Evolutionary conservation across 768 basidiomycete species (phyloP).

Genomic region (Coprinopsis marcescibilis): DNA sequence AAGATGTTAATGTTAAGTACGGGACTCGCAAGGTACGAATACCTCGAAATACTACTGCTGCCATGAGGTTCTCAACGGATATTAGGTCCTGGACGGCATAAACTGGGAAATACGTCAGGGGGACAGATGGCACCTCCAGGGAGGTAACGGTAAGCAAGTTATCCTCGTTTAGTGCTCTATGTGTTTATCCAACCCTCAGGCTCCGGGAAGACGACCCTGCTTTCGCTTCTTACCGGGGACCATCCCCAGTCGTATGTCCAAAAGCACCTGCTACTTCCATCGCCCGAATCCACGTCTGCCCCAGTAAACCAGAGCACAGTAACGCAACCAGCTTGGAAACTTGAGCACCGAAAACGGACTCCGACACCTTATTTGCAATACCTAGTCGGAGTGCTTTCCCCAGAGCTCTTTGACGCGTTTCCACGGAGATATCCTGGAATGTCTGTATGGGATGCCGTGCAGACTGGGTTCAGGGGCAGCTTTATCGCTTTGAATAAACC

Average conservation of each 20-base stretch:
- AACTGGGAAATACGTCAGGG: slow-evolving; percentile 80
- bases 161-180: neutral
- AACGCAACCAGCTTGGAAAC: slow-evolving; percentile 30
- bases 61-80: too few species aligned
- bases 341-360: slow-evolving; percentile 52
- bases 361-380: slow-evolving; percentile 64
- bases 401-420: slow-evolving; percentile 89
- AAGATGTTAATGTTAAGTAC: slow-evolving; percentile 68
- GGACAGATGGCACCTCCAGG: slow-evolving; percentile 87
- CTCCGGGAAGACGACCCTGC: slow-evolving; percentile 91
- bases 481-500: slow-evolving; percentile 54
- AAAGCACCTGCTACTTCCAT: slow-evolving; percentile 30
- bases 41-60: too few species aligned
- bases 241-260: slow-evolving; percentile 94
- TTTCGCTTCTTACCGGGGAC: slow-evolving; percentile 87
- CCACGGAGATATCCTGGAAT: slow-evolving; percentile 60
- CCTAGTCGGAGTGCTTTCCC: slow-evolving; percentile 75
- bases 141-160: slow-evolving; percentile 81
- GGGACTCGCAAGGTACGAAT: slow-evolving; percentile 49
- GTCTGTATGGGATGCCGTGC: slow-evolving; percentile 74
- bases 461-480: slow-evolving; percentile 84
- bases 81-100: slow-evolving; percentile 76
- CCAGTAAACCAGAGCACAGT: slow-evolving; percentile 43
- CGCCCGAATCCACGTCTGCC: slow-evolving; percentile 33
- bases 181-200: slow-evolving; percentile 38